Evolutionary conservation across 2,329 filamentous ascomycete species (phyloP).

Genomic region (Alternaria infectoria): DNA sequence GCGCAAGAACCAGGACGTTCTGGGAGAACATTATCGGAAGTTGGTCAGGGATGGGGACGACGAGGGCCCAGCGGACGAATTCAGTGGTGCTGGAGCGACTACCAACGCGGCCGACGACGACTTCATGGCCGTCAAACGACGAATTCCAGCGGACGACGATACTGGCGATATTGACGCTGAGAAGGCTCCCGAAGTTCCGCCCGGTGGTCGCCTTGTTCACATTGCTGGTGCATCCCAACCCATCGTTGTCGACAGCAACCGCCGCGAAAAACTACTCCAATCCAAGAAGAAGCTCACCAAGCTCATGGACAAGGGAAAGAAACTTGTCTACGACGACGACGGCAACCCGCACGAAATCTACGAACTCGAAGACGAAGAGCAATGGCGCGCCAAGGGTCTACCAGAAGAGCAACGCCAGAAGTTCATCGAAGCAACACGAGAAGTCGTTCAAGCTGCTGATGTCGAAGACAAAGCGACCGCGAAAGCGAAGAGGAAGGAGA

Average conservation of each 20-base stretch:
- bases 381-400: constrained; percentile 76
- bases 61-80: constrained; percentile 47
- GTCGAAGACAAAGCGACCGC: constrained; percentile 80
- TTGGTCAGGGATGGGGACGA: constrained; percentile 67
- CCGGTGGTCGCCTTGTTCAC: constrained; percentile 65
- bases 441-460: constrained; percentile 76
- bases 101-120: constrained; percentile 70
- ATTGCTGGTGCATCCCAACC: constrained; percentile 71
- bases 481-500: constrained; percentile 78
- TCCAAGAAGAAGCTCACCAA: constrained; percentile 95
- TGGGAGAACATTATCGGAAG: constrained; percentile 92
- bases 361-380: constrained; percentile 83
- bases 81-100: constrained; percentile 39
- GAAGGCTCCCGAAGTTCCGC: constrained; percentile 44
- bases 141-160: constrained; percentile 74
- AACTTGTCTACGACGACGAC: constrained; percentile 91
- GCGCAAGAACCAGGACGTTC: constrained; percentile 90
- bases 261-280: constrained; percentile 90
- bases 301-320: constrained; percentile 83
- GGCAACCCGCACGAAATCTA: constrained; percentile 85
- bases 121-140: constrained; percentile 87
- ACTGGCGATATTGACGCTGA: constrained; percentile 52
- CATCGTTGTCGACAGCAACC: constrained; percentile 89
- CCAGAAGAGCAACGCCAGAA: constrained; percentile 76
- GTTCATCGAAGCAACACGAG: constrained; percentile 79